Base-by-base conservation (phyloP, 2,329 filamentous ascomycete genomes). In the Coleophoma cylindrospora region DNA sequence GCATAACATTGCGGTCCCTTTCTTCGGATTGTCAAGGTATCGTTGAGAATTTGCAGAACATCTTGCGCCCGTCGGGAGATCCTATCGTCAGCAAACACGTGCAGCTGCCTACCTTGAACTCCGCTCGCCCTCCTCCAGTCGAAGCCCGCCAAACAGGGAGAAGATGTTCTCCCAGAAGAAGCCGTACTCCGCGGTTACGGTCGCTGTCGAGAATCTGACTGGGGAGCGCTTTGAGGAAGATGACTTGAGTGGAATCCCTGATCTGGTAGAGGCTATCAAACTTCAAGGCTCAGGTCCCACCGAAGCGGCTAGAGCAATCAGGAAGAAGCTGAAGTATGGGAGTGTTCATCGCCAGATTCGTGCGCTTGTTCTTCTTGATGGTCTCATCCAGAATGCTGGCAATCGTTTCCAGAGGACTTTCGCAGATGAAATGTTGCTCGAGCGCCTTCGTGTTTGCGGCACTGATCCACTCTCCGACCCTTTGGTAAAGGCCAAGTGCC, bases 261-360 rank as follows among this genome's bases (percentile, higher is more conserved):
- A 97, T 62, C 82, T 99, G 21, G 89, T 97, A 56, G 94, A 99
- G 69, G 90, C 94, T 50, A 89, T 99, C 66, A 87, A 88, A 57
- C 83, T 99, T 52, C 94, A 99, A 70, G 78, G 80, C 22, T 87
- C 88, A 7, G 94, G 94, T 0, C 90, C 94, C 2, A 80, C 83
- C 12, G 94, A 99, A 74, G 91, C 91, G 52, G 90, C 92, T 48
- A 83, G 94, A 64, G 91, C 94, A 44, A 81, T 99, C 61, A 84
- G 94, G 53, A 99, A 99, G 80, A 97, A 97, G 75, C 81, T 99
- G 78, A 99, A 99, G 74, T 97, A 99, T 70, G 94, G 94, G 61
- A 95, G 84, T 63, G 78, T 89, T n/a, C 92, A 97, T 68, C 86
- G 91, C 45, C 94, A 99, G 69, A 77, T 97, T 34, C 83, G 94